A percentile compares a stretch with the other conserved stretches of the same genome.
phyloP scores from a whole-genome alignment of 768 basidiomycete species.

The Tephrocybe sp. region DNA sequence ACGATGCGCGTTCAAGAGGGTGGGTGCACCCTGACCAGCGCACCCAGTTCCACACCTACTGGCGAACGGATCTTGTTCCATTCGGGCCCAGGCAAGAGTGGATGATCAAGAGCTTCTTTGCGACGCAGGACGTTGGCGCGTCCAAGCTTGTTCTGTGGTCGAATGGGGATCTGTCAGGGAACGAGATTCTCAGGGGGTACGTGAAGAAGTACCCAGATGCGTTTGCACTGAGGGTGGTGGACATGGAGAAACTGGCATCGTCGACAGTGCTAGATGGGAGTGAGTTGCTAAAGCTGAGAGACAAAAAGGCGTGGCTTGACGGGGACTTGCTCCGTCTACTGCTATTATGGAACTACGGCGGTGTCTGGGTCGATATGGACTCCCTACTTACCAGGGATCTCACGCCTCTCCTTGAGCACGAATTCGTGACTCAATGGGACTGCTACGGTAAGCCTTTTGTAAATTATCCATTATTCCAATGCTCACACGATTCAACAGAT shows the following conservation, averaged over 20 bases:
- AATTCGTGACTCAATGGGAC: constrained; percentile 99
- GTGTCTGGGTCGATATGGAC: constrained; percentile 99
- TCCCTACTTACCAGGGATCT: constrained; percentile 88
- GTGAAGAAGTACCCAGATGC: constrained; percentile 62
- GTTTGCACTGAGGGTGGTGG: constrained; percentile 69
- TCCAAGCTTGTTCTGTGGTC: constrained; percentile 87
- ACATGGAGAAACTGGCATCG: constrained; percentile 63
- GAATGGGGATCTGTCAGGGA: constrained; percentile 68
- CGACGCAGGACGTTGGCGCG: constrained; percentile 73
- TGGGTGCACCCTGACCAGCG: constrained; percentile 41
- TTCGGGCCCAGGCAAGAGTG: constrained; percentile 84
- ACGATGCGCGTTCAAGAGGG: constrained; percentile 14
- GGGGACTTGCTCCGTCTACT: constrained; percentile 90
- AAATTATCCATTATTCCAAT: not conserved
- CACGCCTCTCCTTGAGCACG: constrained; percentile 84
- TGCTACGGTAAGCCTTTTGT: constrained; percentile 74
- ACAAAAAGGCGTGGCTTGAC: constrained; percentile 90
- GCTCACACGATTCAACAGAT: constrained; percentile 23
- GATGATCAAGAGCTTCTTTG: constrained; percentile 92
- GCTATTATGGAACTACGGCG: constrained; percentile 87
- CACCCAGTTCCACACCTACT: constrained; percentile 87
- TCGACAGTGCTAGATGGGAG: constrained; percentile 80
- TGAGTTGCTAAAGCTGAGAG: constrained; percentile 55
- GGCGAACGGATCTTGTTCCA: constrained; percentile 84
- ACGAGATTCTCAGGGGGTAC: constrained; percentile 62